Percentiles rank a stretch among this genome's conserved stretches.
phyloP scores from a whole-genome alignment of 352 stramenopile genomes.

The Elongisporangium undulatum region DNA sequence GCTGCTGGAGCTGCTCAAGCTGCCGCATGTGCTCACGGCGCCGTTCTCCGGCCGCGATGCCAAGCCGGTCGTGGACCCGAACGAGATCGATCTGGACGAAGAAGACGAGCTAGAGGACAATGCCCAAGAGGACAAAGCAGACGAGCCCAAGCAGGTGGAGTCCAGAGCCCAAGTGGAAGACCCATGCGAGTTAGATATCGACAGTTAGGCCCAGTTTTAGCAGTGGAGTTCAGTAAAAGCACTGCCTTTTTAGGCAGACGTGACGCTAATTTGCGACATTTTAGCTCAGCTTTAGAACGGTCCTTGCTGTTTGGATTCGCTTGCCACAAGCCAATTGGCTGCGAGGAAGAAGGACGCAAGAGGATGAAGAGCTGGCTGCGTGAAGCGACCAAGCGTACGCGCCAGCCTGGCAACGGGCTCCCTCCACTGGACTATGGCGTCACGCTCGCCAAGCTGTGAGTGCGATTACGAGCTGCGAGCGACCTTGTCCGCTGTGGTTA shows the following conservation, averaged over 20 bases:
- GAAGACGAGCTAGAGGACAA: neutral
- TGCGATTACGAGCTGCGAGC: neutral
- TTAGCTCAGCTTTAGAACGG: neutral
- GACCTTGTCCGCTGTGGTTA: neutral
- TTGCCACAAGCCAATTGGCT: neutral
- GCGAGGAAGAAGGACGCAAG: neutral
- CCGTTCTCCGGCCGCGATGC: slow-evolving; percentile 48
- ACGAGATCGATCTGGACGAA: slow-evolving; percentile 30
- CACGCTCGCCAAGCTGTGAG: slow-evolving; percentile 44
- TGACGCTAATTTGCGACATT: neutral
- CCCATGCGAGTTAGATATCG: neutral
- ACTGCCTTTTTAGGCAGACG: neutral
- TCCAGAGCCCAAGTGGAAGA: neutral
- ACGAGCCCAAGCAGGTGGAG: neutral
- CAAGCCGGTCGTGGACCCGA: slow-evolving; percentile 15
- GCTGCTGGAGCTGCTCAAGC: slow-evolving; percentile 89
- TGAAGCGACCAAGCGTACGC: slow-evolving; percentile 42
- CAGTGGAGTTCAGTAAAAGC: slow-evolving; percentile 1
- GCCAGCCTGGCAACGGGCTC: slow-evolving; percentile 37
- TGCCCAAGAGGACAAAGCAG: neutral
- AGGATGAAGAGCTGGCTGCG: slow-evolving; percentile 80
- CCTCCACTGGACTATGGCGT: slow-evolving; percentile 64
- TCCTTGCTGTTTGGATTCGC: neutral
- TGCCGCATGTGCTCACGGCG: slow-evolving; percentile 93
- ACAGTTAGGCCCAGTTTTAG: neutral